Percentiles rank a stretch among this genome's conserved stretches.
phyloP scores from a whole-genome alignment of 2,329 filamentous ascomycete genomes.

The Byssothecium circinans region DNA sequence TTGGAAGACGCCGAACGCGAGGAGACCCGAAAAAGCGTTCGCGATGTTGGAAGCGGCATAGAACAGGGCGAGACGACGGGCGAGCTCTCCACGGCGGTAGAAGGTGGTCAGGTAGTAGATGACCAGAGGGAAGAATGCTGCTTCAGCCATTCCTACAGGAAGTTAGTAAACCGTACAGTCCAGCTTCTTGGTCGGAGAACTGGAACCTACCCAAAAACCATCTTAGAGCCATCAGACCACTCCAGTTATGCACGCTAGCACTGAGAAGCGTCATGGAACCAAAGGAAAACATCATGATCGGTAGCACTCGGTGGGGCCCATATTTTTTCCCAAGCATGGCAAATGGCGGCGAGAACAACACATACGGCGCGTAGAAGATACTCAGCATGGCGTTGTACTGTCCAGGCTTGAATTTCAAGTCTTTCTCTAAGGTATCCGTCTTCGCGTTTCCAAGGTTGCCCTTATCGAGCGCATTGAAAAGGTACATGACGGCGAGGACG shows the following conservation, averaged over 20 bases:
- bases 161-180: constrained; percentile 8
- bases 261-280: constrained; percentile 65
- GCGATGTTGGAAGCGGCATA: constrained; percentile 77
- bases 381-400: constrained; percentile 69
- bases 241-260: constrained; percentile 61
- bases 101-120: constrained; percentile 65
- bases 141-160: constrained; percentile 58
- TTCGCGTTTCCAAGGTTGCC: constrained; percentile 48
- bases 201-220: constrained; percentile 63
- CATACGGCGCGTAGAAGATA: constrained; percentile 76
- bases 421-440: constrained; percentile 50
- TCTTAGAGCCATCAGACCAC: constrained; percentile 66
- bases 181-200: not conserved
- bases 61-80: constrained; percentile 70
- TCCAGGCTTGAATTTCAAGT: constrained; percentile 61
- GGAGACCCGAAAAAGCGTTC: constrained; percentile 63
- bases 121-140: constrained; percentile 70
- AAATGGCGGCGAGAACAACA: constrained; percentile 67
- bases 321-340: constrained; percentile 69
- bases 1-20: constrained; percentile 64
- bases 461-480: constrained; percentile 52
- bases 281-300: constrained; percentile 69
- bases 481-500: constrained; percentile 61
- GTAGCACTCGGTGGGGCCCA: constrained; percentile 65
- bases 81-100: constrained; percentile 71